phyloP scores from a whole-genome alignment of 148 eudicot species.

The Arctostaphylos glauca region DNA sequence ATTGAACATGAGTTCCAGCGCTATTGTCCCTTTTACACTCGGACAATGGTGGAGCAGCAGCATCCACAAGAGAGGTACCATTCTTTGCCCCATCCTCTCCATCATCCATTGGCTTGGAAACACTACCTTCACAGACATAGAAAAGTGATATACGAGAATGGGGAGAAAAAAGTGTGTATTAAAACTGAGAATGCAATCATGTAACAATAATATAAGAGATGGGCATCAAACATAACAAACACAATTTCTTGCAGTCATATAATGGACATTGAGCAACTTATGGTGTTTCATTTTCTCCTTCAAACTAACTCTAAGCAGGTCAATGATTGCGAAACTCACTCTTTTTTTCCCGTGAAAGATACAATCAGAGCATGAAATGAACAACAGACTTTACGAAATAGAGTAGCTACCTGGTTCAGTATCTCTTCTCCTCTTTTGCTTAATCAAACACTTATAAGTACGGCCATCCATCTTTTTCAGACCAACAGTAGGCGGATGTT shows the following conservation, averaged over 20 bases:
- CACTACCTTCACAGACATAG: constrained; percentile 7
- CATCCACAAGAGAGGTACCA: neutral
- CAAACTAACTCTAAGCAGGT: too few relatives aligned
- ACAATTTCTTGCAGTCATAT: too few relatives aligned
- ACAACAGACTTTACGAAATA: neutral
- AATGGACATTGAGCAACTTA: too few relatives aligned
- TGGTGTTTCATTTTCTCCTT: too few relatives aligned
- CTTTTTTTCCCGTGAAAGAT: too few relatives aligned
- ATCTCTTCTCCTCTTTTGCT: constrained; percentile 10
- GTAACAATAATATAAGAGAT: neutral
- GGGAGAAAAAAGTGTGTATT: neutral
- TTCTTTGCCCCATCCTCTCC: constrained; percentile 13
- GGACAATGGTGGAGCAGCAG: constrained; percentile 6
- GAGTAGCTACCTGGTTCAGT: constrained; percentile 19
- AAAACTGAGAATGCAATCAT: neutral
- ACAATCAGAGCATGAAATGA: too few relatives aligned
- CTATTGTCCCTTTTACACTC: constrained; percentile 2
- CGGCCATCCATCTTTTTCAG: constrained; percentile 38
- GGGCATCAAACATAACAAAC: too few relatives aligned
- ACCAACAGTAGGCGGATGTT: constrained; percentile 22
- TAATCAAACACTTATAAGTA: constrained; percentile 32
- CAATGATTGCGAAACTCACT: too few relatives aligned
- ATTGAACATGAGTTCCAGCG: neutral
- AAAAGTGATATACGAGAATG: too few relatives aligned
- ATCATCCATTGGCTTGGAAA: constrained; percentile 15